These are phyloP conservation scores for Dendrocalamus sinicus DNA, from an alignment of 176 grass and related monocot genomes.

Conservation along the genomic window DNA sequence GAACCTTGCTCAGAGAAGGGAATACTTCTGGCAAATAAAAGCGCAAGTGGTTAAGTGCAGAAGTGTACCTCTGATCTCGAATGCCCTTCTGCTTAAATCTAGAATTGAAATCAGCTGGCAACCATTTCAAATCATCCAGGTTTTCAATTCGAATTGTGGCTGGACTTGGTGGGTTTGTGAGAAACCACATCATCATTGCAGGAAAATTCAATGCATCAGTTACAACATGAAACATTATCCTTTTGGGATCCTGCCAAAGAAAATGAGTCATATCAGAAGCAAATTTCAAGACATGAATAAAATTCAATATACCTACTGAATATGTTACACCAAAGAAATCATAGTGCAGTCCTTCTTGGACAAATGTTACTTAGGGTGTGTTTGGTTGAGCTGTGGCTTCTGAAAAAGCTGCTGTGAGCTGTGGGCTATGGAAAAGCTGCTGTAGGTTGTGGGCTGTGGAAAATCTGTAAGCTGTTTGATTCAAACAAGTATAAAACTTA, in stretches of 20 bases:
- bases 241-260: constrained; percentile 68
- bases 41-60: constrained; percentile 75
- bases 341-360: not conserved
- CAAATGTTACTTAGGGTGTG: not conserved
- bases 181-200: constrained; percentile 92
- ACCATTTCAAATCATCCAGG: constrained; percentile 63
- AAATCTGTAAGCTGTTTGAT: too few species aligned
- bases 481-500: too few species aligned
- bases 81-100: constrained; percentile 62
- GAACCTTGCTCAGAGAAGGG: constrained; percentile 71
- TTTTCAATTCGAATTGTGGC: constrained; percentile 62
- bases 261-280: constrained; percentile 23
- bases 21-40: constrained; percentile 95
- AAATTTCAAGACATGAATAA: constrained; percentile 1
- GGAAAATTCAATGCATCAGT: constrained; percentile 85
- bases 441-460: too few species aligned
- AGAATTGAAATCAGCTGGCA: constrained; percentile 66
- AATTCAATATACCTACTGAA: constrained; percentile 5
- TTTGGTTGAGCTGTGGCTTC: too few species aligned
- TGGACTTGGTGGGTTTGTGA: constrained; percentile 63
- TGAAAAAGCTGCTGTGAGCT: too few species aligned
- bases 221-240: constrained; percentile 84
- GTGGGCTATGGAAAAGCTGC: too few species aligned
- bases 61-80: constrained; percentile 70
- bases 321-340: not conserved